Evolutionary conservation across 306 rosid species (phyloP), one percentile per base, ranked within the genome.

Genomic region (Sphenostylis stenocarpa): DNA sequence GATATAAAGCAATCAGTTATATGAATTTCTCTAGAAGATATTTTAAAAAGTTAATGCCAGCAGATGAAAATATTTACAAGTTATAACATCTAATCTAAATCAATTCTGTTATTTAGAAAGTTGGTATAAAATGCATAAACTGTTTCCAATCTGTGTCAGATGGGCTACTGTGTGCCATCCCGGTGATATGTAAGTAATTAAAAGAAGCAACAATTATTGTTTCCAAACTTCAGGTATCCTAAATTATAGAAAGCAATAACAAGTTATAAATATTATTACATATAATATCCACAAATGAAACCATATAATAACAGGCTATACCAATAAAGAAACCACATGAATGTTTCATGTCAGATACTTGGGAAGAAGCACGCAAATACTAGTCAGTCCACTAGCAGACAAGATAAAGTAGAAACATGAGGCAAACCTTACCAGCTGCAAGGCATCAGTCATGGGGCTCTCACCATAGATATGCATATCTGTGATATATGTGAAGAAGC

Each of bases 401-500:
- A 70, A 16, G 56, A 39, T 33, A 23, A 33, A 12, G 29, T 21
- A 64, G 44, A 21, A 56, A 56, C 47, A 44, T n/a, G 69, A 57
- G 33, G 74, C 80, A 76, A 86, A 82, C 67, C 89, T 81, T 84
- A 95, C 99, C 99, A 95, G 84, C 31, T 87, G 82, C 89, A 95
- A 87, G 71, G 90, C 85, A 88, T 95, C 99, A 51, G 83, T 68
- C 88, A 81, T 85, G 66, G 88, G 88, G 36, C 77, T 81, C 78
- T 67, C 80, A 47, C 88, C 88, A 77, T 73, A 85, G 66, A 85
- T 71, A 77, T 77, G 78, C 88, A 85, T 85, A 81, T 85, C 88
- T 85, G 88, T 57, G 51, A 69, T 14, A 81, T 33, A 67, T 28
- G 20, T 74, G 36, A 77, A 72, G 58, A 72, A 29, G 36, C 49